Base-by-base conservation (phyloP, 805 yeast genomes). In the Candida montana region DNA sequence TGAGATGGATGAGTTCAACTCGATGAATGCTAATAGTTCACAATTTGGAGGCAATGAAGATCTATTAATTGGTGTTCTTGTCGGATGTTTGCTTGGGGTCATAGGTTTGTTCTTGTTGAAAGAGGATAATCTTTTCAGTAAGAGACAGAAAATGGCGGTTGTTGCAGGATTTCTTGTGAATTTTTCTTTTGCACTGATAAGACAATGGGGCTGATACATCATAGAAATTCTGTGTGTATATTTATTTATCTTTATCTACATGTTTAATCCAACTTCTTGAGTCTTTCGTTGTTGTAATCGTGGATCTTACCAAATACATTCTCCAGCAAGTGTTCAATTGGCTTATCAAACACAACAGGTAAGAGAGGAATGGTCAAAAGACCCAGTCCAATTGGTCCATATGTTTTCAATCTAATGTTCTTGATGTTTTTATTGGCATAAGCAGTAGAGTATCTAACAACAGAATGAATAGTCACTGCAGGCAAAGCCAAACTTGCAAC, bases 401-500 rank as follows among this genome's bases (percentile, higher is more conserved):
- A 83, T 0, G 78, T 67, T 52, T 74, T 75, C 44, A 85, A 39
- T 1, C 63, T 43, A 41, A 69, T 67, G 45, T 68, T 70, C 35
- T 67, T 64, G 39, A 73, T 59, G 57, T 79, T 77, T 58, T 79
- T 79, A 45, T 59, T 53, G 58, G 86, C 77, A 24, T 79, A 62
- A 17, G 65, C 42, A 3, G 86, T 80, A 2, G 88, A 77, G 56
- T 84, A 83, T 50, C 81, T 71, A 31, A 85, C 95, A 5, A 81
- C 67, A 2, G 83, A 71, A 58, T 85, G 95, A 52, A 85, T 85
- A 5, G 95, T 85, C 61, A 84, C 79, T 3, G 95, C 95, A 9
- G 95, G 95, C 32, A 85, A 68, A 13, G 86, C 91, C 93, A 85
- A 86, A 34, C 87, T 79, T 3, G 95, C 95, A 48, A 86, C 69